Conservation (phyloP, 352 stramenopile species). For the Plasmopara viticola region DNA sequence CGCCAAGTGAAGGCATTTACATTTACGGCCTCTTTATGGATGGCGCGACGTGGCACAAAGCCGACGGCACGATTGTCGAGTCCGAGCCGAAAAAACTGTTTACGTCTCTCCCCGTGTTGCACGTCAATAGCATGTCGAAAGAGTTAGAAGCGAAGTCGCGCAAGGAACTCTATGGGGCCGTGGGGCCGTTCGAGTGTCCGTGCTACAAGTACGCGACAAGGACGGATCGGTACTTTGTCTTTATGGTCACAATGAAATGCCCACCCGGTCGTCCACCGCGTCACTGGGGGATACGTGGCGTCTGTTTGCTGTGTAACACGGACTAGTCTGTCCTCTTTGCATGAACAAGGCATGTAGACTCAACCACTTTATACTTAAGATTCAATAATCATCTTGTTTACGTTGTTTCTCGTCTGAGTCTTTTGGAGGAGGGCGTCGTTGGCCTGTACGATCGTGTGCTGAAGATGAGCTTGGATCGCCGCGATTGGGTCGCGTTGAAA, state of each 20-base stretch:
- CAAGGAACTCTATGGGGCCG: conserved; percentile 89
- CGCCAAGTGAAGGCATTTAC: conserved; percentile 93
- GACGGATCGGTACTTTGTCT: conserved; percentile 96
- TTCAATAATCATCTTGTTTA: conserved; percentile 1
- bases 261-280: conserved; percentile 82
- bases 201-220: conserved; percentile 96
- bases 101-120: conserved; percentile 91
- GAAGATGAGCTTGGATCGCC: conserved; percentile 79
- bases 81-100: conserved; percentile 96
- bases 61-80: conserved; percentile 92
- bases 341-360: not conserved
- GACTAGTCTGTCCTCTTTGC: conserved; percentile 37
- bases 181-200: conserved; percentile 92
- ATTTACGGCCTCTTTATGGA: conserved; percentile 98
- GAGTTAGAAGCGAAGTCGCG: conserved; percentile 88
- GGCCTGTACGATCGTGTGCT: conserved; percentile 79
- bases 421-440: conserved; percentile 60
- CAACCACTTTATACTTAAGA: not conserved
- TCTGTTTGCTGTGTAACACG: conserved; percentile 93
- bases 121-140: conserved; percentile 94
- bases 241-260: conserved; percentile 92
- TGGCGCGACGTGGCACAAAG: conserved; percentile 93
- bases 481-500: conserved; percentile 82
- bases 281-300: conserved; percentile 93
- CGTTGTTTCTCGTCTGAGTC: conserved; percentile 9